Evolutionary conservation across 208 protist species (phyloP).

Genomic region (Leishmania lainsoni): DNA sequence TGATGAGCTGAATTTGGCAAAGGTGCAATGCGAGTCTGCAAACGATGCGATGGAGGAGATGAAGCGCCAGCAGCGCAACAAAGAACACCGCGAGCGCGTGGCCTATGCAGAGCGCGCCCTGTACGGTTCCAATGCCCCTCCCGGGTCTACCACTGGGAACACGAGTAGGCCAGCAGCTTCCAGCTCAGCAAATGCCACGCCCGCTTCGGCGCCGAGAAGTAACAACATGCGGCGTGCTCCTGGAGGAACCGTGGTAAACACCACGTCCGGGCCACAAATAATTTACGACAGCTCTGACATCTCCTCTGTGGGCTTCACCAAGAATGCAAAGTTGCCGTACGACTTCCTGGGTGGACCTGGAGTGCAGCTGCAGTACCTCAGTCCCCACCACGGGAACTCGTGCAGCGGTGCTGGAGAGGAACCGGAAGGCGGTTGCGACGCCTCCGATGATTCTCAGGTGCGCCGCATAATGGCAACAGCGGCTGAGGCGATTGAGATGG

Average conservation of each 20-base stretch:
- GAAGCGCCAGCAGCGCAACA: constrained; percentile 42
- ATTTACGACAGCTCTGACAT: constrained; percentile 77
- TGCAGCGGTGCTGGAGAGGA: neutral
- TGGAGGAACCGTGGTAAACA: constrained; percentile 52
- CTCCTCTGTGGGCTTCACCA: constrained; percentile 69
- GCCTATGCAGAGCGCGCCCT: constrained; percentile 22
- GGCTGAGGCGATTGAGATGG: constrained; percentile 53
- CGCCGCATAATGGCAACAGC: constrained; percentile 41
- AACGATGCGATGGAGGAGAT: constrained; percentile 43
- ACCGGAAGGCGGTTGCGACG: constrained; percentile 18
- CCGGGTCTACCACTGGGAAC: neutral
- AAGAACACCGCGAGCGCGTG: constrained; percentile 47
- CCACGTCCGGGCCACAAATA: constrained; percentile 53
- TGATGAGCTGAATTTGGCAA: constrained; percentile 39
- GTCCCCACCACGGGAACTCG: constrained; percentile 1
- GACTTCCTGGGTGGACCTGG: constrained; percentile 59
- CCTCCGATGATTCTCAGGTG: constrained; percentile 53
- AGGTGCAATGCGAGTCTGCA: constrained; percentile 48
- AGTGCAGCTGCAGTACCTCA: constrained; percentile 29
- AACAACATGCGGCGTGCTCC: constrained; percentile 12
- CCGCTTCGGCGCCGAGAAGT: constrained; percentile 1
- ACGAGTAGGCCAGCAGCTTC: neutral
- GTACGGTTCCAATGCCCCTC: neutral
- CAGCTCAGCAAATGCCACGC: neutral
- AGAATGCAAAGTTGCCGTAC: constrained; percentile 36